Conservation (phyloP, 2,329 filamentous ascomycete species). For the Cercospora zeina region DNA sequence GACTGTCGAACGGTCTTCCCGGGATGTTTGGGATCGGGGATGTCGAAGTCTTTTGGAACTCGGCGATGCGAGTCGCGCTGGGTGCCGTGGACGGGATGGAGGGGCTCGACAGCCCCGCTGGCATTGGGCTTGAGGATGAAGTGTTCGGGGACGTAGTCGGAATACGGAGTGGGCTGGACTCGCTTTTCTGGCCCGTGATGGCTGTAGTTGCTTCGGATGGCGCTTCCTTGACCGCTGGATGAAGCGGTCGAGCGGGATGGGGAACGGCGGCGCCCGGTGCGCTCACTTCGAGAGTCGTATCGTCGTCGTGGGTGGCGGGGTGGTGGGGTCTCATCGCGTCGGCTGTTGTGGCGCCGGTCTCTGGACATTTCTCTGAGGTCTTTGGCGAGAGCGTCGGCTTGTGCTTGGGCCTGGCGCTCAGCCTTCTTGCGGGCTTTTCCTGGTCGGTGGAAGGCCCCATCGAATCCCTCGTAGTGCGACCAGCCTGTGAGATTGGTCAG, state of each 20-base stretch:
- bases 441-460: conserved; percentile 29
- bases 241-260: neutral
- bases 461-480: conserved; percentile 33
- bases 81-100: conserved; percentile 24
- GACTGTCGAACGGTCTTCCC: conserved; percentile 20
- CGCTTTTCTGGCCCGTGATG: conserved; percentile 4
- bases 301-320: neutral
- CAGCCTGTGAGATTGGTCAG: conserved; percentile 10
- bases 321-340: neutral
- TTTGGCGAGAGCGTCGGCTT: conserved; percentile 13
- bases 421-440: conserved; percentile 26
- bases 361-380: conserved; percentile 3
- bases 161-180: conserved; percentile 14
- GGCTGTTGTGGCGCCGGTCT: neutral
- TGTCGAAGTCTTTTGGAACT: conserved; percentile 23
- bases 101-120: conserved; percentile 5
- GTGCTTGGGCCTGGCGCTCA: conserved; percentile 15
- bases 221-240: conserved; percentile 1
- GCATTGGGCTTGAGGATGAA: conserved; percentile 10
- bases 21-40: conserved; percentile 22
- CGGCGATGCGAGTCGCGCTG: conserved; percentile 22
- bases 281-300: neutral
- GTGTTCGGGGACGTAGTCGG: conserved; percentile 23
- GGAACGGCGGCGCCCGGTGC: neutral
- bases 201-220: neutral